These are phyloP conservation scores for Trichophyton equinum DNA, from an alignment of 2,329 filamentous ascomycete genomes.

Conservation along the genomic window DNA sequence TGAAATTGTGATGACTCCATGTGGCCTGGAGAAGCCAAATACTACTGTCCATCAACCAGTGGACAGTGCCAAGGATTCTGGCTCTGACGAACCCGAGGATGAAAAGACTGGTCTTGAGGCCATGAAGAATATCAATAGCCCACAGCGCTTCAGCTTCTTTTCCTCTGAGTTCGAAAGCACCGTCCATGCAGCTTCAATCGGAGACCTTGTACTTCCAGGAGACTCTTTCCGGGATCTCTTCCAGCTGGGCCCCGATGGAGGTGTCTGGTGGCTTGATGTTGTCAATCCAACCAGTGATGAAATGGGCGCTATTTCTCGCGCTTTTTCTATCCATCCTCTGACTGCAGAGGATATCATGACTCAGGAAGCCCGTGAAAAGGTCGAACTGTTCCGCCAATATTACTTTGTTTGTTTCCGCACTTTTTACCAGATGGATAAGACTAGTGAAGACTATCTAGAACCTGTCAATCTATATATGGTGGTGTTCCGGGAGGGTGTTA, in stretches of 20 bases:
- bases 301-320: constrained; percentile 74
- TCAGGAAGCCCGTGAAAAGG: constrained; percentile 94
- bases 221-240: constrained; percentile 87
- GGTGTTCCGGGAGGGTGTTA: constrained; percentile 85
- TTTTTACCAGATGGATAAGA: constrained; percentile 71
- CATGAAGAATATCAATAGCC: constrained; percentile 41
- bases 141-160: constrained; percentile 90
- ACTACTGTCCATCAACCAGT: constrained; percentile 25
- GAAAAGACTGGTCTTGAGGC: constrained; percentile 22
- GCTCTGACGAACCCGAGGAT: neutral
- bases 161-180: constrained; percentile 89
- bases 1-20: constrained; percentile 24
- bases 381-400: constrained; percentile 92
- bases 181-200: constrained; percentile 79
- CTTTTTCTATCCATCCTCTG: constrained; percentile 88
- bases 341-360: constrained; percentile 94
- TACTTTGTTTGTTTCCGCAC: constrained; percentile 97
- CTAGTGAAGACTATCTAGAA: constrained; percentile 71
- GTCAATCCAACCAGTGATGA: constrained; percentile 83
- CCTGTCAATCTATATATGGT: constrained; percentile 95
- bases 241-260: constrained; percentile 53
- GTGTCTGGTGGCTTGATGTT: constrained; percentile 98
- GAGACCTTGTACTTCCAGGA: constrained; percentile 75
- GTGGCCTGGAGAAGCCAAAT: constrained; percentile 18
- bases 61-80: neutral